Percentiles rank a stretch among this genome's conserved stretches.
phyloP scores from a whole-genome alignment of 2,329 filamentous ascomycete species.

The Penicillium hesseltinei region DNA sequence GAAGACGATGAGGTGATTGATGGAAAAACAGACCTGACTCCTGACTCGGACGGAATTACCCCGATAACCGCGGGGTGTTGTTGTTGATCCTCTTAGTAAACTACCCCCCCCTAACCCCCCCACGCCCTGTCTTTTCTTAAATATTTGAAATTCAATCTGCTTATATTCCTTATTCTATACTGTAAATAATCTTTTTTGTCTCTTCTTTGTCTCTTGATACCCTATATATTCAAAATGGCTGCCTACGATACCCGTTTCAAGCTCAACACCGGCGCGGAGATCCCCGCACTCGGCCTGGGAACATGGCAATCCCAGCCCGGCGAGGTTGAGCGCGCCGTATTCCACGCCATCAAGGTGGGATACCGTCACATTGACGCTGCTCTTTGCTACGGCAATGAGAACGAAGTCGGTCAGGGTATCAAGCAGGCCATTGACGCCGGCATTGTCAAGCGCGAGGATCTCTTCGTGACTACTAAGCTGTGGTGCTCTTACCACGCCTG shows the following conservation, averaged over 20 bases:
- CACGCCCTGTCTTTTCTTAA: not conserved
- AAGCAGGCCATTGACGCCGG: conserved; percentile 69
- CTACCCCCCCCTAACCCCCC: not conserved
- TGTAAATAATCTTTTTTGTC: not conserved
- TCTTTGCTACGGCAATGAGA: conserved; percentile 58
- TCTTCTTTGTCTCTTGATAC: not conserved
- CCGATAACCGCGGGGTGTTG: conserved; percentile 14
- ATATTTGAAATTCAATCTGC: not conserved
- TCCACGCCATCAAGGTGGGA: conserved; percentile 52
- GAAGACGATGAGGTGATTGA: conserved; percentile 17
- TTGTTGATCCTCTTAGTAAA: not conserved
- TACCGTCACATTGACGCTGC: conserved; percentile 45
- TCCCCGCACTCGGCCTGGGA: conserved; percentile 63
- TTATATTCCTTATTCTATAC: not conserved
- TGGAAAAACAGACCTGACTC: conserved; percentile 15
- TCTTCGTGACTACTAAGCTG: conserved; percentile 83
- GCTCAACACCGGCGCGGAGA: conserved; percentile 63
- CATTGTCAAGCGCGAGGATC: conserved; percentile 68
- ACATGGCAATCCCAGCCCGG: conserved; percentile 65
- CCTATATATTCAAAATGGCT: conserved; percentile 47
- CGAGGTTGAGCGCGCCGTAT: conserved; percentile 59
- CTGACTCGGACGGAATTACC: not conserved
- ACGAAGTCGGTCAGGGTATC: conserved; percentile 76
- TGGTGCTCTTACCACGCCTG: conserved; percentile 77
- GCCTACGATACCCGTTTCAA: conserved; percentile 54